Base-by-base conservation (phyloP, 306 rosid genomes). In the Canavalia ensiformis region DNA sequence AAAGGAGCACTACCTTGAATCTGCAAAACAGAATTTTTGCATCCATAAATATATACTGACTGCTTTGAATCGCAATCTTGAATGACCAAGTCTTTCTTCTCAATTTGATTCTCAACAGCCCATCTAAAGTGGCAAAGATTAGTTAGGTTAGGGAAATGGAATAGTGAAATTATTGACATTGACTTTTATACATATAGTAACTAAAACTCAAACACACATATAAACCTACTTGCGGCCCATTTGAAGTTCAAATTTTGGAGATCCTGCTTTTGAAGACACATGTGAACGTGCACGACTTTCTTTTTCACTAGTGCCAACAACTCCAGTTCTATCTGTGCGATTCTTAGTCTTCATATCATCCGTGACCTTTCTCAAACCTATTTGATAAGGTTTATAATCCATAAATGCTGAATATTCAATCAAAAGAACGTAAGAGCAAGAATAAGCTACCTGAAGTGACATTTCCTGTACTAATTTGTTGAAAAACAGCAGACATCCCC, bases 61-160 rank as follows among this genome's bases (percentile, higher is more conserved):
- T 96, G 99, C 72, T 88, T 96, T 68, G 99, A 74, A 85, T 96
- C 99, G 86, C 99, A 93, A 66, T 96, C 97, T 77, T 86, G 87
- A 84, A 96, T 93, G 75, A 92, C 86, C 87, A 96, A 88, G 75
- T 88, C 88, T 86, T 96, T 93, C 75, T 83, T 88, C 78, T 93
- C 98, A 82, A 89, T 88, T 86, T 96, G 99, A 84, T 96, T 96
- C 90, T 96, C 99, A 75, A 96, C 98, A 89, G 75, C 99, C 99
- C 99, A 96, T 84, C 99, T 96, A 81, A 51, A 65, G 56, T 51
- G 52, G 77, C 60, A 68, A 67, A 31, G 41, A 75, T 47, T 37
- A 31, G 13, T 77, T 33, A 72, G 44, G 56, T 42, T n/a, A 79
- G 72, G 65, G 56, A 81, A 37, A 72, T 51, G 39, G 59, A 80